phyloP scores from a whole-genome alignment of 2,329 filamentous ascomycete species.

The Apiospora pterosperma region DNA sequence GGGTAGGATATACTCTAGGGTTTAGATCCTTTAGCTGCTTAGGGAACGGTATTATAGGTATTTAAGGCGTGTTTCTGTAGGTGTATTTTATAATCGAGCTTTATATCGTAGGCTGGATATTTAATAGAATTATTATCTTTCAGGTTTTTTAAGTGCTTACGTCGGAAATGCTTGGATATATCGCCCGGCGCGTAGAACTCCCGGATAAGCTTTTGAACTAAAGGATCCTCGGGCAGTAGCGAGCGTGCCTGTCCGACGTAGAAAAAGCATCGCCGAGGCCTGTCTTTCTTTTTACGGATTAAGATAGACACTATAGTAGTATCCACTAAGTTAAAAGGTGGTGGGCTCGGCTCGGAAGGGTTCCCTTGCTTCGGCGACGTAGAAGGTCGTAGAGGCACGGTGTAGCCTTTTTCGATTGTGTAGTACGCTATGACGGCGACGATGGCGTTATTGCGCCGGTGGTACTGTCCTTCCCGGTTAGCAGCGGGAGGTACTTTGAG shows the following conservation, averaged over 20 bases:
- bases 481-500: slow-evolving; percentile 9
- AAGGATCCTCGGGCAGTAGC: not conserved
- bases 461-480: slow-evolving; percentile 12
- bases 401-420: not conserved
- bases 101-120: not conserved
- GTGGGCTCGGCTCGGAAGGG: not conserved
- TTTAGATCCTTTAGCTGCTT: not conserved
- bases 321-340: not conserved
- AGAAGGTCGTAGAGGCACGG: not conserved
- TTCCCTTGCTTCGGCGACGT: not conserved
- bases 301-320: slow-evolving; percentile 3
- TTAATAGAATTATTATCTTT: not conserved
- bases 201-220: not conserved
- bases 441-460: slow-evolving; percentile 11
- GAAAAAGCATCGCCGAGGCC: slow-evolving; percentile 6
- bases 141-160: slow-evolving; percentile 2
- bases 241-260: not conserved
- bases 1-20: not conserved
- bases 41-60: not conserved
- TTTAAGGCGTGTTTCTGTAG: slow-evolving; percentile 3
- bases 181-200: slow-evolving; percentile 6
- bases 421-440: slow-evolving; percentile 11
- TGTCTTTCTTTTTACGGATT: not conserved
- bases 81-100: slow-evolving; percentile 1
- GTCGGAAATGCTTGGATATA: slow-evolving; percentile 4